Percentiles rank a stretch among this genome's conserved stretches.
Evolutionary conservation across 2,329 filamentous ascomycete genomes (phyloP).

Genomic region (Aureobasidium sp.): DNA sequence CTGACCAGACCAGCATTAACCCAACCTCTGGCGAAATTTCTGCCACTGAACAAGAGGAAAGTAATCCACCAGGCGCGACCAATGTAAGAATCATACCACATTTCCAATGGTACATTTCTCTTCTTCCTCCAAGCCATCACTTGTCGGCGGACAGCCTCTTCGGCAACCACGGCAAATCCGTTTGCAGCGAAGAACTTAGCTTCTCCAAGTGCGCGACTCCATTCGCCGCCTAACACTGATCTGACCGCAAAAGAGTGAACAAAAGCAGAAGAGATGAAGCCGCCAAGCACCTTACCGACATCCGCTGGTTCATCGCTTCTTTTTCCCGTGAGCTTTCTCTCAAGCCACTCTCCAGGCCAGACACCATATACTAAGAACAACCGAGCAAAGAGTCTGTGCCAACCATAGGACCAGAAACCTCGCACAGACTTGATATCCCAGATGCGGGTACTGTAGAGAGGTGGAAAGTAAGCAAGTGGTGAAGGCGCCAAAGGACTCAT

Average conservation of each 20-base stretch:
- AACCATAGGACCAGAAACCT: conserved; percentile 39
- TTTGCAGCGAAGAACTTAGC: conserved; percentile 29
- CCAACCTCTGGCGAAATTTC: conserved; percentile 40
- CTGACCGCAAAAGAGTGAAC: conserved; percentile 37
- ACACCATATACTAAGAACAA: conserved; percentile 41
- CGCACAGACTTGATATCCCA: conserved; percentile 37
- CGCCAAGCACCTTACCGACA: conserved; percentile 39
- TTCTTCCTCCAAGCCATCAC: conserved; percentile 21
- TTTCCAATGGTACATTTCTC: conserved; percentile 17
- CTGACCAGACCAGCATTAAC: conserved; percentile 35
- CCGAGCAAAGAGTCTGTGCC: conserved; percentile 39
- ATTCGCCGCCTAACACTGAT: conserved; percentile 34
- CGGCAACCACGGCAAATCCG: conserved; percentile 25
- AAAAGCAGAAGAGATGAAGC: conserved; percentile 36
- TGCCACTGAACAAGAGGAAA: conserved; percentile 34
- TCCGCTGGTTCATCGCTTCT: conserved; percentile 31
- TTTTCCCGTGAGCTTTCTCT: conserved; percentile 35
- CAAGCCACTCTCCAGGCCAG: conserved; percentile 40
- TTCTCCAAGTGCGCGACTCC: conserved; percentile 27
- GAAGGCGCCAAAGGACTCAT: conserved; percentile 34
- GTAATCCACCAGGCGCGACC: conserved; percentile 37
- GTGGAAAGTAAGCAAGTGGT: conserved; percentile 39
- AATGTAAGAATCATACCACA: conserved; percentile 29
- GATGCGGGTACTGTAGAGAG: conserved; percentile 37
- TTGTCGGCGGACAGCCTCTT: conserved; percentile 23